Percentiles rank a stretch among this genome's conserved stretches.
These are phyloP conservation scores for Psidium friedrichsthalianum DNA, from an alignment of 345 rosid genomes.

Conservation along the genomic window DNA sequence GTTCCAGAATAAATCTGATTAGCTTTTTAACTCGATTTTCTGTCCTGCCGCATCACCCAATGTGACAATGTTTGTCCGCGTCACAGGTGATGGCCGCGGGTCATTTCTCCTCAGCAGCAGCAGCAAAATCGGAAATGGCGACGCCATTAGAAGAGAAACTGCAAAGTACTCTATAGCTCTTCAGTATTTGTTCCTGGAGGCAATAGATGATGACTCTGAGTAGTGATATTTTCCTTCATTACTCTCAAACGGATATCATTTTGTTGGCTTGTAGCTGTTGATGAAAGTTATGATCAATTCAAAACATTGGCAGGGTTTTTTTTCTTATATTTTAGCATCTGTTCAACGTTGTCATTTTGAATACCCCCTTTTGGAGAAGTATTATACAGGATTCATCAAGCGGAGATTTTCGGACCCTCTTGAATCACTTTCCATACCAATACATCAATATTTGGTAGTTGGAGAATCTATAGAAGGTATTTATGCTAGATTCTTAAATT, in stretches of 20 bases:
- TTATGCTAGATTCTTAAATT: neutral
- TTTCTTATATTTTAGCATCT: neutral
- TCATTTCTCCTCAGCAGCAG: constrained; percentile 44
- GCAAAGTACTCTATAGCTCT: constrained; percentile 53
- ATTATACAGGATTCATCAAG: neutral
- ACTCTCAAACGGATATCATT: neutral
- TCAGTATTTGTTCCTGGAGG: constrained; percentile 33
- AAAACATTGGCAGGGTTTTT: neutral
- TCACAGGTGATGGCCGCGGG: constrained; percentile 55
- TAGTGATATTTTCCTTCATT: neutral
- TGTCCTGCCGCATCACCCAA: neutral
- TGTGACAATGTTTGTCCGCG: neutral
- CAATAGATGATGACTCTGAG: constrained; percentile 27
- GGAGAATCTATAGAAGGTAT: neutral
- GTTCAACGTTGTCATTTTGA: neutral
- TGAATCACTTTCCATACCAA: neutral
- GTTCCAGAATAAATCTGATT: neutral
- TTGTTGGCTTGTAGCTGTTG: neutral
- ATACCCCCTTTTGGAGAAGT: neutral
- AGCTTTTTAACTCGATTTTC: neutral
- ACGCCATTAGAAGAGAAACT: constrained; percentile 4
- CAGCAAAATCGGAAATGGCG: constrained; percentile 6
- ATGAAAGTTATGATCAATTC: neutral
- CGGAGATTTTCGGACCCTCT: neutral
- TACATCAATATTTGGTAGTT: neutral